Evolutionary conservation across 768 basidiomycete species (phyloP), one percentile per base, ranked within the genome.

Genomic region (Boletus coccyginus): DNA sequence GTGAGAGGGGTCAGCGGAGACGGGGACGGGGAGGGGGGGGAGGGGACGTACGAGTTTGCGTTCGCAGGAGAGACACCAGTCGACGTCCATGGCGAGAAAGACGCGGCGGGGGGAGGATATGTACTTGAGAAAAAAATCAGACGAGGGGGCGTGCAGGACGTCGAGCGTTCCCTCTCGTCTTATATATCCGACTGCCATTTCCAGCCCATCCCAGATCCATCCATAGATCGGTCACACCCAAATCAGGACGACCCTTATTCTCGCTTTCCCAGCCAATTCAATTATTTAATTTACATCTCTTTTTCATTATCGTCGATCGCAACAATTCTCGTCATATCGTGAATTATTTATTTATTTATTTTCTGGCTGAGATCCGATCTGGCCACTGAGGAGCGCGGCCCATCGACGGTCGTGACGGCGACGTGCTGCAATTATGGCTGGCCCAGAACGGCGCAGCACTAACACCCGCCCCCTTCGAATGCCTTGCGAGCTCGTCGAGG

Each of bases 21-120:
- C 6, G 27, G 32, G 35, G 43, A 51, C 7, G 8, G 33, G 24
- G 57, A 39, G 35, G 38, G 17, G 43, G 7, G 39, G 33, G 35
- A 52, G 46, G 27, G 24, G 0, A 81, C 83, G 38, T 68, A 82
- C 87, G 59, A 85, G 70, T 61, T 78, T 80, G 60, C 79, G 77
- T 61, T 78, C 77, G 76, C 88, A 90, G 53, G 77, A 75, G 61
- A 89, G 75, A 68, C 88, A 90, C 84, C 85, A 87, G 75, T 87
- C 81, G 61, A 80, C 78, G 71, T 87, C 86, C 79, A 86, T 83
- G 63, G 72, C 69, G 1, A 3, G 46, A 40, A 19, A 21, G 24
- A 40, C 7, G 21, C 9, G 29, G 42, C 19, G 27, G 17, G 35
- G 24, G 31, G 7, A n/a, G 14, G 3, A 31, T n/a, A n/a, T 33